Base-by-base conservation (phyloP, 2,329 filamentous ascomycete genomes). In the Fusarium sp. region DNA sequence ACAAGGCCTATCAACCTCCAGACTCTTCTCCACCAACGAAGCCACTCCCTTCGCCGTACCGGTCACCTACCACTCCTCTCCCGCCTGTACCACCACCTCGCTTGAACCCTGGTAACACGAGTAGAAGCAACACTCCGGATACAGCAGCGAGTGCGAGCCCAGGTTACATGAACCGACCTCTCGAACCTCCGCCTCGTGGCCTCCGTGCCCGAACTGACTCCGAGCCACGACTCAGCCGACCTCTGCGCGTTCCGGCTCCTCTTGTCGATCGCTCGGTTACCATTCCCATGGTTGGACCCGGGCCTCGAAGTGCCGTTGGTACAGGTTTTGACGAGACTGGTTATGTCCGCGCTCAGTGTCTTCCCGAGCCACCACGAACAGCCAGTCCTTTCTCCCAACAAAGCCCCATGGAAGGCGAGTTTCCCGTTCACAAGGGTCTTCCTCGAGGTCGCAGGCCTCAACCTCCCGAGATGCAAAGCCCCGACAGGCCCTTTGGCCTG, bases 341-440 rank as follows among this genome's bases (percentile, higher is more conserved):
- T 12, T 77, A 75, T 24, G 59, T 75, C 24, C 68, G 70, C 2
- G 44, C 65, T 26, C 73, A 72, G 14, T 63, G 57, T 24, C 58
- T 60, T 12, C 75, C 71, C 3, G 73, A 77, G 13, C 71, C 71
- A 33, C 71, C 68, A 22, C 72, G 71, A 6, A 63, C 70, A 20
- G 41, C 60, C 44, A 82, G 80, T 36, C 79, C 81, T 1, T 78
- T 80, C 31, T 68, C 70, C 3, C 75, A 59, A 20, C 64, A 72
- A 15, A 71, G 68, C 7, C 75, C 77, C 0, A 78, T 81, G 44
- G 80, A 79, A 48, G 81, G 81, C 2, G 76, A 79, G 14, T 83
- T 82, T 26, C 80, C 81, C 5, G 53, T 79, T 10, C 77, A 75
- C 35, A 82, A 80, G 14, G 81, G 81, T 4, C 75, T 83, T 18